Evolutionary conservation across 2,329 filamentous ascomycete species (phyloP).

Genomic region (Stylonectria norvegica): DNA sequence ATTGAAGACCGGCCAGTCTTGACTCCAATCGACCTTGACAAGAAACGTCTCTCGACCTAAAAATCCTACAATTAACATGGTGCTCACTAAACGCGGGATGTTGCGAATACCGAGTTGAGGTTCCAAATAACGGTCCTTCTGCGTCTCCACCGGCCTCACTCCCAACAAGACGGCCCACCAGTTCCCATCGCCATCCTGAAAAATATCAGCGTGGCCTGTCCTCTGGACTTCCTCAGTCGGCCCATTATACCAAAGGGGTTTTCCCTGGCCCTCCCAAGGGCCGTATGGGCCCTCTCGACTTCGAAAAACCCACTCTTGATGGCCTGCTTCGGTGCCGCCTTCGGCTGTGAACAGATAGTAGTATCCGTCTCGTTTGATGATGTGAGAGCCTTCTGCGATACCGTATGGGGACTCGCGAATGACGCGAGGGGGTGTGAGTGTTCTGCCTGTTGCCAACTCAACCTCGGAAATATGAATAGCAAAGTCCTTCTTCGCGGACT

Average conservation of each 20-base stretch:
- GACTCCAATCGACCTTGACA: conserved; percentile 23
- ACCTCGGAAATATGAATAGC: conserved; percentile 46
- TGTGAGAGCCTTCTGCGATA: conserved; percentile 40
- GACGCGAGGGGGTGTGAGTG: conserved; percentile 33
- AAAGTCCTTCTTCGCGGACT: conserved; percentile 48
- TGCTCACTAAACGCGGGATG: fast-evolving
- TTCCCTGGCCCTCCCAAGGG: conserved; percentile 44
- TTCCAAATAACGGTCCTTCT: conserved; percentile 14
- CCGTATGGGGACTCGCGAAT: conserved; percentile 38
- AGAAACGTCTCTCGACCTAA: conserved; percentile 25
- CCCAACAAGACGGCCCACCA: conserved; percentile 25
- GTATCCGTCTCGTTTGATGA: conserved; percentile 21
- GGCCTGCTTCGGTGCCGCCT: conserved; percentile 34
- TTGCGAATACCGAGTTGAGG: conserved; percentile 19
- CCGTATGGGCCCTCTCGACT: conserved; percentile 42
- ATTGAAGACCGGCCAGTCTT: conserved; percentile 26
- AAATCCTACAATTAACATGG: no score
- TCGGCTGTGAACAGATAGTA: conserved; percentile 27
- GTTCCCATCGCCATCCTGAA: conserved; percentile 19
- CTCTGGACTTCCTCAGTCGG: conserved; percentile 46
- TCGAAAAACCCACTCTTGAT: conserved; percentile 51
- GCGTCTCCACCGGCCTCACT: conserved; percentile 13
- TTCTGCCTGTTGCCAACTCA: conserved; percentile 39
- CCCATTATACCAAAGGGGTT: conserved; percentile 36
- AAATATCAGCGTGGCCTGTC: conserved; percentile 24